A percentile compares a stretch with the other conserved stretches of the same genome.
Conservation (phyloP, 371 early-diverging fungal genomes). For the Actinomortierella wolfii region DNA sequence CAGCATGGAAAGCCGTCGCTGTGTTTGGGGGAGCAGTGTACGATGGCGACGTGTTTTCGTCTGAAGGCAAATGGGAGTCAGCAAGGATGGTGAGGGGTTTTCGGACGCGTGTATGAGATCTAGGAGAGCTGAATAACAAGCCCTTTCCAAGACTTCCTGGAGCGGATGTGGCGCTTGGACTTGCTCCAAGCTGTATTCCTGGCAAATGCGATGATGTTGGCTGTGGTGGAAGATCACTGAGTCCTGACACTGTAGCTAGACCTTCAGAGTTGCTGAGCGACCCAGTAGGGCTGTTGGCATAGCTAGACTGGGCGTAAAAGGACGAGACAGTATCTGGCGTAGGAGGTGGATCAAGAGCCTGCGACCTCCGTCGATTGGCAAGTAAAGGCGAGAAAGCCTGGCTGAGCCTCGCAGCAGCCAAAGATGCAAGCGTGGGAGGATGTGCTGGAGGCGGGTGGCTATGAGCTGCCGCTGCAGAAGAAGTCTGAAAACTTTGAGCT, state of each 20-base stretch:
- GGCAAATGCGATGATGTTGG: not conserved
- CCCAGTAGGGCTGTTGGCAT: constrained; percentile 17
- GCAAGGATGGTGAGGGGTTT: constrained; percentile 25
- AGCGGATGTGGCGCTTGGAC: constrained; percentile 5
- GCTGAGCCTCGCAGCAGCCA: constrained; percentile 29
- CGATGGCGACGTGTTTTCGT: constrained; percentile 15
- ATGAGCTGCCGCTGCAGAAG: not conserved
- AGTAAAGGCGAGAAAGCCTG: constrained; percentile 42
- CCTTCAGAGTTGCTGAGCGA: constrained; percentile 12
- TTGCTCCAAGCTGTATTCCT: not conserved
- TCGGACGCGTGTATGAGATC: constrained; percentile 21
- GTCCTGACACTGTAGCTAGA: constrained; percentile 1
- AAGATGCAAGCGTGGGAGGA: constrained; percentile 25
- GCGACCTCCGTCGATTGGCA: constrained; percentile 28
- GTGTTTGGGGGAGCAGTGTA: constrained; percentile 28
- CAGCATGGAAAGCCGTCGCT: constrained; percentile 37
- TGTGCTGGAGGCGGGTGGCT: not conserved
- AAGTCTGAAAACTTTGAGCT: not conserved
- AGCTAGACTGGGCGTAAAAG: constrained; percentile 16
- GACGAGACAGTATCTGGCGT: constrained; percentile 31
- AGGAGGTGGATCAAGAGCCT: constrained; percentile 27
- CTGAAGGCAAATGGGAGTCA: constrained; percentile 14
- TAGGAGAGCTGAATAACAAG: constrained; percentile 33
- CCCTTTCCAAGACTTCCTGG: constrained; percentile 28
- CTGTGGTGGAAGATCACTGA: not conserved